Evolutionary conservation across 2,329 filamentous ascomycete species (phyloP).

Genomic region (Hypoxylon sp.): DNA sequence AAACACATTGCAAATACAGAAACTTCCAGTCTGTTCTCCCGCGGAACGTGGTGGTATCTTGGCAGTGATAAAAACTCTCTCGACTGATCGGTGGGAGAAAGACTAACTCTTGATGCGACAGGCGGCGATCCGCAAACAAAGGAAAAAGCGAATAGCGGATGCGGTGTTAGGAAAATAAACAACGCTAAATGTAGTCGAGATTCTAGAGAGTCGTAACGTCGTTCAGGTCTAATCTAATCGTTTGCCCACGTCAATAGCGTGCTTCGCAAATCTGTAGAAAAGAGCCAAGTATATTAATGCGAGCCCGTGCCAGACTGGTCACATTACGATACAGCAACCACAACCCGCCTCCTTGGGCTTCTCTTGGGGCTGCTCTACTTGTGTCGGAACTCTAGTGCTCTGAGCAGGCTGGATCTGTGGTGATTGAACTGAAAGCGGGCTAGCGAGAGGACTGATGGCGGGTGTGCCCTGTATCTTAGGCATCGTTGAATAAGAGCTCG

Average conservation of each 20-base stretch:
- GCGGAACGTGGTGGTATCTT: constrained; percentile 20
- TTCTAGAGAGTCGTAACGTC: constrained; percentile 48
- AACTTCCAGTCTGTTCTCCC: constrained; percentile 19
- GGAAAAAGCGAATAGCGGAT: constrained; percentile 41
- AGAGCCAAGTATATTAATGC: constrained; percentile 29
- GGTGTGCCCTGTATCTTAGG: constrained; percentile 69
- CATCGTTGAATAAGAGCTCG: constrained; percentile 74
- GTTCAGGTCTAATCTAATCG: constrained; percentile 43
- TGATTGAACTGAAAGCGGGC: constrained; percentile 63
- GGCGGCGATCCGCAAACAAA: constrained; percentile 43
- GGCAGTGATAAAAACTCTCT: constrained; percentile 13
- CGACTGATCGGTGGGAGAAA: constrained; percentile 17
- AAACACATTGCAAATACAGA: constrained; percentile 34
- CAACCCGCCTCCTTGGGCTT: constrained; percentile 73
- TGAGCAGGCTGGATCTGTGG: constrained; percentile 62
- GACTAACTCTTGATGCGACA: constrained; percentile 30
- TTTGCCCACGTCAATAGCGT: constrained; percentile 31
- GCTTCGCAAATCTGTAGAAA: constrained; percentile 25
- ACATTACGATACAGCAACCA: constrained; percentile 84
- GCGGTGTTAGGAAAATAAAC: constrained; percentile 42
- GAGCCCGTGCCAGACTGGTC: constrained; percentile 53
- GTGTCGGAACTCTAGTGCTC: constrained; percentile 63
- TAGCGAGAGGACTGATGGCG: constrained; percentile 59
- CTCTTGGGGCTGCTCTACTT: constrained; percentile 65
- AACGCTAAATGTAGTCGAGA: constrained; percentile 41